Percentiles rank a stretch among this genome's conserved stretches.
phyloP scores from a whole-genome alignment of 2,329 filamentous ascomycete genomes.

The Myriosclerotinia duriaeana region DNA sequence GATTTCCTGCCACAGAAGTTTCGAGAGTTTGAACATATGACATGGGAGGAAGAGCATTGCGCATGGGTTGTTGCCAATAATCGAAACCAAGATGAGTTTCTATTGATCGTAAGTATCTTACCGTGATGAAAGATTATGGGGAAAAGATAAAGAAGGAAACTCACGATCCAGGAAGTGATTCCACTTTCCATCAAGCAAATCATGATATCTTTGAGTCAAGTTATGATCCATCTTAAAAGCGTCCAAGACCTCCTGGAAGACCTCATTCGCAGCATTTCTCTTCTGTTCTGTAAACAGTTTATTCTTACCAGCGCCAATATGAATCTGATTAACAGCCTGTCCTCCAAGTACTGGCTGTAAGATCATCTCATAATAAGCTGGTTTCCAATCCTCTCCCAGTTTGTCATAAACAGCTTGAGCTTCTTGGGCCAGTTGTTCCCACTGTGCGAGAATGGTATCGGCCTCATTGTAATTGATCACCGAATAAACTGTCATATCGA shows the following conservation, averaged over 20 bases:
- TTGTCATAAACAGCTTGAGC: constrained; percentile 57
- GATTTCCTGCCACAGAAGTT: constrained; percentile 58
- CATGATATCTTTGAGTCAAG: constrained; percentile 57
- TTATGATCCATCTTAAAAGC: constrained; percentile 58
- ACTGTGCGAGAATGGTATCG: constrained; percentile 55
- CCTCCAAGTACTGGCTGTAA: constrained; percentile 60
- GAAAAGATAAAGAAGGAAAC: constrained; percentile 25
- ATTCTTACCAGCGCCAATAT: constrained; percentile 53
- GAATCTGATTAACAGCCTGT: constrained; percentile 55
- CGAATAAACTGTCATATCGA: constrained; percentile 59
- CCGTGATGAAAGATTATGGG: not conserved
- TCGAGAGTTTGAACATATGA: constrained; percentile 59
- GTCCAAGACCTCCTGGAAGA: constrained; percentile 53
- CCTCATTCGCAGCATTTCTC: constrained; percentile 55
- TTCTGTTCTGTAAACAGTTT: constrained; percentile 56
- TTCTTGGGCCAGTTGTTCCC: constrained; percentile 52
- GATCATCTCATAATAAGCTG: constrained; percentile 63
- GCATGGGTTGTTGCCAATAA: constrained; percentile 68
- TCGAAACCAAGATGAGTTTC: constrained; percentile 55
- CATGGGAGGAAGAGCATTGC: constrained; percentile 63
- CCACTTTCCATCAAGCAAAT: constrained; percentile 61
- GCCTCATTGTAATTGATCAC: constrained; percentile 65
- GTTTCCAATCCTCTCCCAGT: constrained; percentile 50
- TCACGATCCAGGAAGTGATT: constrained; percentile 58
- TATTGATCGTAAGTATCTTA: constrained; percentile 38